A percentile compares a stretch with the other conserved stretches of the same genome.
phyloP scores from a whole-genome alignment of 2,329 filamentous ascomycete species.

The Hypoxylon sp. region DNA sequence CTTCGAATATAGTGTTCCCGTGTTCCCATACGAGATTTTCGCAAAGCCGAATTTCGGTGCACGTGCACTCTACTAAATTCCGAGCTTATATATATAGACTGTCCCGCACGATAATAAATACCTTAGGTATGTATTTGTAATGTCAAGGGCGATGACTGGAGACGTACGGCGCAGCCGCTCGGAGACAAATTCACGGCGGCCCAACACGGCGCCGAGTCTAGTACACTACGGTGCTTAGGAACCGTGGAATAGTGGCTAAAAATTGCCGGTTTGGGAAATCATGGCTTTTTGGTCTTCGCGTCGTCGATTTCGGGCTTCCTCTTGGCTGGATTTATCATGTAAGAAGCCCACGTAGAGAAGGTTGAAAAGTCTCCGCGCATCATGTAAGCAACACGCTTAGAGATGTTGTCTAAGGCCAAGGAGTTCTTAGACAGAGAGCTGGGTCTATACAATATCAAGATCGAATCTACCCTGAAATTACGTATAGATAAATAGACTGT shows the following conservation, averaged over 20 bases:
- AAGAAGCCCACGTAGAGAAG: not conserved
- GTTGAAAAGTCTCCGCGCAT: slow-evolving; percentile 20
- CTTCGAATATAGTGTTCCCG: not conserved
- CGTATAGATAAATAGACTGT: slow-evolving; percentile 1
- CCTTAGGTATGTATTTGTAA: slow-evolving; percentile 6
- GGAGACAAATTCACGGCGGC: slow-evolving; percentile 25
- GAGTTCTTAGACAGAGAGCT: not conserved
- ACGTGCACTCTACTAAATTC: not conserved
- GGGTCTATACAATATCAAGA: not conserved
- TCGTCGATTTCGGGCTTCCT: not conserved
- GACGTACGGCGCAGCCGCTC: not conserved
- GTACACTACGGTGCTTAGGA: slow-evolving; percentile 1
- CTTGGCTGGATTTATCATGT: not conserved
- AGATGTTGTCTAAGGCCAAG: not conserved
- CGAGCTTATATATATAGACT: no score
- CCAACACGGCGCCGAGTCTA: slow-evolving; percentile 25
- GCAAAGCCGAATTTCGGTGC: not conserved
- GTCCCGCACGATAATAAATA: not conserved
- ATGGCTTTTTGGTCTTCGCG: not conserved
- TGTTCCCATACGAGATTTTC: not conserved
- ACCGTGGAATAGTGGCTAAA: slow-evolving; percentile 9
- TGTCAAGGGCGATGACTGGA: not conserved
- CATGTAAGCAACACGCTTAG: slow-evolving; percentile 2
- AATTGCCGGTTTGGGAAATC: not conserved
- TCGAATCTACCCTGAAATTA: no score